phyloP scores from a whole-genome alignment of 306 rosid species.

The Aeschynomene evenia region DNA sequence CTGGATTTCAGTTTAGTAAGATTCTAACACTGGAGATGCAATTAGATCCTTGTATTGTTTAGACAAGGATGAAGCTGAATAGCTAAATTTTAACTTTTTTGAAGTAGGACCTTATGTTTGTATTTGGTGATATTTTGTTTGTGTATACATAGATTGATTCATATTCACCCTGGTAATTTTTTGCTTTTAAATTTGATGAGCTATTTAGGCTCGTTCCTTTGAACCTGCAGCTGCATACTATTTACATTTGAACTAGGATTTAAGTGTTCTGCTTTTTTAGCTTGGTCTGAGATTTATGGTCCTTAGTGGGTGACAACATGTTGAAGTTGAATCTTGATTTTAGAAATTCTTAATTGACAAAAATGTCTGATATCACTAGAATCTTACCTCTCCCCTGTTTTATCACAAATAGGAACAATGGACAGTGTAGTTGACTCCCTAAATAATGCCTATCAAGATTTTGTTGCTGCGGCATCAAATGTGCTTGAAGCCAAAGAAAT shows the following conservation, averaged over 20 bases:
- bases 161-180: neutral
- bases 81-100: neutral
- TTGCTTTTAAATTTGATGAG: neutral
- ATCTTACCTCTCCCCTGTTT: neutral
- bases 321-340: neutral
- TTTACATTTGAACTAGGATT: neutral
- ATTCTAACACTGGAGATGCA: slow-evolving; percentile 5
- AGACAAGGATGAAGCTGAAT: neutral
- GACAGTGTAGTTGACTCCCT: slow-evolving; percentile 67
- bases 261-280: neutral
- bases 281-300: neutral
- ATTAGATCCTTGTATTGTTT: neutral
- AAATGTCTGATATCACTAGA: neutral
- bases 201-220: neutral
- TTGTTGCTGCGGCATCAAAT: slow-evolving; percentile 63
- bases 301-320: neutral
- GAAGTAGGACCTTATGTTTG: too few relatives aligned
- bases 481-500: slow-evolving; percentile 63
- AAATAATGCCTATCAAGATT: slow-evolving; percentile 66
- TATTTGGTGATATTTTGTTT: too few relatives aligned
- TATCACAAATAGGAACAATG: slow-evolving; percentile 42
- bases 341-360: neutral
- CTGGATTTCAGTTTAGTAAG: neutral
- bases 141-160: neutral
- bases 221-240: neutral